phyloP scores from a whole-genome alignment of 169 alveolate species.

The Blepharisma undulans region DNA sequence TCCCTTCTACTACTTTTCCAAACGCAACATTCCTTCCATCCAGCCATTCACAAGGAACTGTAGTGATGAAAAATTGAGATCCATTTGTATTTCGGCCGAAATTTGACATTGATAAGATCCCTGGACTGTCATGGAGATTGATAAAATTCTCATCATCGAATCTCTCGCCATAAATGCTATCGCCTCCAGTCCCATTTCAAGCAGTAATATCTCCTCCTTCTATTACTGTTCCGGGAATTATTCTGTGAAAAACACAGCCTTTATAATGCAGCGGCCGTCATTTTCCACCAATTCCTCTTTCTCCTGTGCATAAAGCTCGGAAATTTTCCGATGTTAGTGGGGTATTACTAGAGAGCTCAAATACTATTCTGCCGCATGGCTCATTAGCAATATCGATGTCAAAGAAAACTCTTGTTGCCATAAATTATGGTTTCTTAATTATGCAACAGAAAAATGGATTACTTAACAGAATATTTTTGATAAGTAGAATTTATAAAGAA shows the following conservation, averaged over 20 bases:
- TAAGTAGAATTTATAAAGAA: too few species aligned
- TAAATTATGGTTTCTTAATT: too few species aligned
- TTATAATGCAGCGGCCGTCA: conserved; percentile 71
- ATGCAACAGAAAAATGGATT: too few species aligned
- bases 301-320: conserved; percentile 84
- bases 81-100: conserved; percentile 95
- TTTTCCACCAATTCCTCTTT: conserved; percentile 69
- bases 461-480: too few species aligned
- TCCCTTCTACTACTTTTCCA: conserved; percentile 88
- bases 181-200: conserved; percentile 77
- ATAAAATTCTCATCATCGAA: conserved; percentile 79
- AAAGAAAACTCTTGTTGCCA: conserved; percentile 57
- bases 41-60: conserved; percentile 93
- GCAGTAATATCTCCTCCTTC: conserved; percentile 72
- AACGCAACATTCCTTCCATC: conserved; percentile 96
- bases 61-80: conserved; percentile 96
- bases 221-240: conserved; percentile 71
- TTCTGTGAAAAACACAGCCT: conserved; percentile 76
- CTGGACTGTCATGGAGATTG: conserved; percentile 87
- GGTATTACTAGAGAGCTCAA: conserved; percentile 89
- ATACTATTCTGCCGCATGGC: conserved; percentile 90
- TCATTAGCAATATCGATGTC: conserved; percentile 81
- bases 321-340: conserved; percentile 83
- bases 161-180: conserved; percentile 65
- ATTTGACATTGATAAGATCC: conserved; percentile 91